Base-by-base conservation (phyloP, 2,329 filamentous ascomycete genomes). In the Fusarium illudens region DNA sequence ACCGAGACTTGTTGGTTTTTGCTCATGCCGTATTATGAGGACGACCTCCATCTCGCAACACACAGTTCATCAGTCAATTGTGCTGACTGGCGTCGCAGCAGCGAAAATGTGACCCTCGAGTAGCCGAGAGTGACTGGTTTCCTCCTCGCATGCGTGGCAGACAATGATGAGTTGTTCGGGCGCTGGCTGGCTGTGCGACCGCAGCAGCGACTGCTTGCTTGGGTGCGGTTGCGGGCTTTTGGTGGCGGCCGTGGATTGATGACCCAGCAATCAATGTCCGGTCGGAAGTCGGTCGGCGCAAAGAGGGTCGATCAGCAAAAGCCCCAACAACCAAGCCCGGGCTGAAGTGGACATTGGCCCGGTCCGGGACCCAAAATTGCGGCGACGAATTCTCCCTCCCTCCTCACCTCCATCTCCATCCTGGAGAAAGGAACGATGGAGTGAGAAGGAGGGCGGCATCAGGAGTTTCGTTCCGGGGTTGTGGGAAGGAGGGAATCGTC, bases 81-180 rank as follows among this genome's bases (percentile, higher is more conserved):
- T 29, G 33, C 53, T 34, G 39, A 63, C 48, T 57, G 54, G 59
- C 55, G 37, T 27, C 32, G 42, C 30, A 53, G 33, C 20, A 59
- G 30, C 20, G 44, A 34, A 22, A 54, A 70, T 60, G 37, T 29
- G 39, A 63, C 51, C 30, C 57, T 64, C 36, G 34, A 34, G 34
- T 32, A 48, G 17, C 37, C 42, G 37, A 53, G 44, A 51, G 48
- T 51, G 48, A 25, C 48, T 34, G 30, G 44, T 27, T 32, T 49
- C 17, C n/a, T 29, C 17, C 48, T 62, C 34, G 44, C 60, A 65
- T 64, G 70, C 60, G 62, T 73, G 71, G 66, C 68, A 68, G 65
- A 62, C 36, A 68, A 64, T 73, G 69, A 64, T 73, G 69, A 72
- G 60, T 71, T 66, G 69, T 65, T 64, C 58, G 36, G 49, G 52